phyloP scores from a whole-genome alignment of 2,329 filamentous ascomycete species.

The Fusarium robinianum region DNA sequence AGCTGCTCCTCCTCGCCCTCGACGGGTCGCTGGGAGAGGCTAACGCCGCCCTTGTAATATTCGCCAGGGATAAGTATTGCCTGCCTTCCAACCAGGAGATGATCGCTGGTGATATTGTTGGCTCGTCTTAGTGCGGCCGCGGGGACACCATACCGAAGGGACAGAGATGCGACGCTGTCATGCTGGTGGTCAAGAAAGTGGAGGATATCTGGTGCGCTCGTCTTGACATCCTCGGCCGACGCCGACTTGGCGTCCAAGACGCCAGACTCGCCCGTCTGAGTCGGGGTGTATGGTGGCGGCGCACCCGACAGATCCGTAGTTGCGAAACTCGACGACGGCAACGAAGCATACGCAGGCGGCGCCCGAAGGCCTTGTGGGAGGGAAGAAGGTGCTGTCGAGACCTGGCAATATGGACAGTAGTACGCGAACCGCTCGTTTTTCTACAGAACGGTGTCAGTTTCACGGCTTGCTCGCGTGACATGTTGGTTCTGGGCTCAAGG shows the following conservation, averaged over 20 bases:
- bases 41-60: slow-evolving; percentile 69
- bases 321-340: slow-evolving; percentile 37
- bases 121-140: slow-evolving; percentile 62
- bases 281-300: slow-evolving; percentile 48
- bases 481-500: neutral
- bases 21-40: slow-evolving; percentile 70
- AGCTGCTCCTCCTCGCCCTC: slow-evolving; percentile 75
- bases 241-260: slow-evolving; percentile 34
- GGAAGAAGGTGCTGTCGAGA: slow-evolving; percentile 61
- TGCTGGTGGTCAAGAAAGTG: slow-evolving; percentile 74
- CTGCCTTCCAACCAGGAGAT: slow-evolving; percentile 69
- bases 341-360: slow-evolving; percentile 66
- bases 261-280: slow-evolving; percentile 2
- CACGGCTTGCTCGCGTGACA: neutral
- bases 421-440: slow-evolving; percentile 69
- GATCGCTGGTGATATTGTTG: slow-evolving; percentile 74
- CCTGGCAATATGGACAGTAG: slow-evolving; percentile 77
- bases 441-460: slow-evolving; percentile 41
- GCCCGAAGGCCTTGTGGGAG: slow-evolving; percentile 67
- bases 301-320: slow-evolving; percentile 35
- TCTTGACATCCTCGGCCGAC: slow-evolving; percentile 39
- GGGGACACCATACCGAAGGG: slow-evolving; percentile 73
- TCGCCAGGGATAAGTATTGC: slow-evolving; percentile 73
- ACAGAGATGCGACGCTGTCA: slow-evolving; percentile 70
- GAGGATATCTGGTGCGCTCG: slow-evolving; percentile 63